A percentile compares a stretch with the other conserved stretches of the same genome.
Conservation (phyloP, 2,329 filamentous ascomycete species). For the Sporothrix pseudoabietina region DNA sequence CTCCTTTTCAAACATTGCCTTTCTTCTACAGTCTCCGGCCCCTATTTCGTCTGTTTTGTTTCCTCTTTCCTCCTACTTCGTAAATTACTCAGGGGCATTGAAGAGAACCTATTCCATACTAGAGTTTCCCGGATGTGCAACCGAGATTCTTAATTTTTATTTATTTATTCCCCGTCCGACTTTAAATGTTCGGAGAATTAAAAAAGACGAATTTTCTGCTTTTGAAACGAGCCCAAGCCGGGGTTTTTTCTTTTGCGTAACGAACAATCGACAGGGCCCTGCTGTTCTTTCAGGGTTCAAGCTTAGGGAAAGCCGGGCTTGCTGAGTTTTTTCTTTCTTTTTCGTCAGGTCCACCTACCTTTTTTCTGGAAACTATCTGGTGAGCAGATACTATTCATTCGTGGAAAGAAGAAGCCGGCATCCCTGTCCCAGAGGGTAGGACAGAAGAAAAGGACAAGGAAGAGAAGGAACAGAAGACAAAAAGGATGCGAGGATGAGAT, state of each 20-base stretch:
- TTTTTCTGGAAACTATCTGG: neutral
- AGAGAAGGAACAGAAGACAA: neutral
- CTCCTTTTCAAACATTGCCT: no score
- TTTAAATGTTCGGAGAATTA: constrained; percentile 12
- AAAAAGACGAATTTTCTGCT: neutral
- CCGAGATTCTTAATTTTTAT: neutral
- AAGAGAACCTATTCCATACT: neutral
- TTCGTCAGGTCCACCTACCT: no score
- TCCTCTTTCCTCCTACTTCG: neutral
- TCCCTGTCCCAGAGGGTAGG: neutral
- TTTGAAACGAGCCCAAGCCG: constrained; percentile 13
- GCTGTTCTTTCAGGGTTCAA: neutral
- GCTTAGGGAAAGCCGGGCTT: neutral
- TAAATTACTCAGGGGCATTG: neutral
- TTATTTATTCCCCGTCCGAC: neutral
- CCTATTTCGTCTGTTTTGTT: constrained; percentile 7
- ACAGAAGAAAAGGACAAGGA: neutral
- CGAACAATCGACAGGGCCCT: neutral
- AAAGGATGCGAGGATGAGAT: neutral
- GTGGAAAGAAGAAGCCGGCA: neutral
- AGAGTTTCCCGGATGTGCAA: neutral
- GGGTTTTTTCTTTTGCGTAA: neutral
- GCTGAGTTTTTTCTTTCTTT: neutral
- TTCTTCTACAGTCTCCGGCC: neutral
- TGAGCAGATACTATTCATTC: neutral